phyloP scores from a whole-genome alignment of 225 moss, liverwort and hornwort genomes.

The Polytrichum formosum region DNA sequence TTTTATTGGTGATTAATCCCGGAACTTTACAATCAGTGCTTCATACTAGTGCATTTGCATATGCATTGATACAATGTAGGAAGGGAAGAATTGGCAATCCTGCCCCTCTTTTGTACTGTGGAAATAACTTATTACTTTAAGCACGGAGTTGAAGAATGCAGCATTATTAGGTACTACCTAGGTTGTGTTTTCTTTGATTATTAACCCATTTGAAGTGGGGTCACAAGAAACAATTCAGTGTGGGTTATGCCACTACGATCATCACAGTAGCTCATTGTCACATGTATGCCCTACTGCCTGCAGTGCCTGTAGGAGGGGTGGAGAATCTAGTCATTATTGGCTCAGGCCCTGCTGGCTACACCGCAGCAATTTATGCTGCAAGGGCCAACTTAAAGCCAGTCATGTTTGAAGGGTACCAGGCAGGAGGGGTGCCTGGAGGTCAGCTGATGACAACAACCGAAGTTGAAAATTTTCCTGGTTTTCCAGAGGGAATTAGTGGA shows the following conservation, averaged over 20 bases:
- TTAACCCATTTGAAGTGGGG: background rate
- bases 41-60: too few species aligned
- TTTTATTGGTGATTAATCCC: too few species aligned
- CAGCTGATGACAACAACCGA: constrained; percentile 99
- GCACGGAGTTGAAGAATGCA: background rate
- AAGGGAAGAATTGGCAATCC: too few species aligned
- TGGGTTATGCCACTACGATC: background rate
- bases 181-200: background rate
- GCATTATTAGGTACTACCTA: background rate
- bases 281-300: constrained; percentile 29
- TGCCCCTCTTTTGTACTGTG: too few species aligned
- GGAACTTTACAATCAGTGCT: too few species aligned
- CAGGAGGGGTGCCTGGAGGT: constrained; percentile 88
- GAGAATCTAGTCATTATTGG: constrained; percentile 95
- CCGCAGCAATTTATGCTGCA: constrained; percentile 95
- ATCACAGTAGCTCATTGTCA: background rate
- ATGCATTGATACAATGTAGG: too few species aligned
- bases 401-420: constrained; percentile 83
- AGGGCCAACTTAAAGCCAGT: constrained; percentile 91
- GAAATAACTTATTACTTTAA: background rate
- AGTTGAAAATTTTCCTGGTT: constrained; percentile 96
- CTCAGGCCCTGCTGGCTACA: constrained; percentile 94
- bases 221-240: background rate
- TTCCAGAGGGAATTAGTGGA: constrained; percentile 87
- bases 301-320: constrained; percentile 81